Conservation (phyloP, 2,329 filamentous ascomycete genomes). For the Xylariales sp. region DNA sequence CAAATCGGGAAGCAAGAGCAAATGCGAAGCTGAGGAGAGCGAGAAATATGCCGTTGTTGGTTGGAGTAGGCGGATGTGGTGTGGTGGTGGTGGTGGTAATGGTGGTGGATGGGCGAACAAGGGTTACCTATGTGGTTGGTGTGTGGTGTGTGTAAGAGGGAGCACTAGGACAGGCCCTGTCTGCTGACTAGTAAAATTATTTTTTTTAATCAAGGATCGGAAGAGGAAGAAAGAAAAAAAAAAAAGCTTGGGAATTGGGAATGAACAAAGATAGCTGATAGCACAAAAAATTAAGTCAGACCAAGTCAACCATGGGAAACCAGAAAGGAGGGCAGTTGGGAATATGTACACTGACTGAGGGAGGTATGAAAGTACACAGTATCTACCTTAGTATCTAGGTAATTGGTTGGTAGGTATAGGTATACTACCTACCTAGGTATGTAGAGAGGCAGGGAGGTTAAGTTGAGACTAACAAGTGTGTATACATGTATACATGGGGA, state of each 20-base stretch:
- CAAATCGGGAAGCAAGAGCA: constrained; percentile 36
- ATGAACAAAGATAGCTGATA: constrained; percentile 39
- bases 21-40: constrained; percentile 43
- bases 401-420: background rate
- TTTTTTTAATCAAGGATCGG: constrained; percentile 31
- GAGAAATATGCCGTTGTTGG: constrained; percentile 44
- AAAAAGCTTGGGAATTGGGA: constrained; percentile 30
- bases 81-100: constrained; percentile 38
- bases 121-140: constrained; percentile 36
- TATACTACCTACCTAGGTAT: too few species aligned
- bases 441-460: constrained; percentile 3
- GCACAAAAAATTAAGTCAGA: constrained; percentile 32
- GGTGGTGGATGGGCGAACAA: constrained; percentile 43
- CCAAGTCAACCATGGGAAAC: constrained; percentile 26
- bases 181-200: constrained; percentile 37
- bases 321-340: constrained; percentile 27
- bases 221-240: constrained; percentile 24
- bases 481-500: background rate
- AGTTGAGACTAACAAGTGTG: constrained; percentile 6
- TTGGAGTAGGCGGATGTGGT: constrained; percentile 42
- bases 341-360: constrained; percentile 22
- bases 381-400: background rate
- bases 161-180: constrained; percentile 31
- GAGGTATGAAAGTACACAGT: constrained; percentile 25
- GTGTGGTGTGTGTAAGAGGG: constrained; percentile 34